Base-by-base conservation (phyloP, 495 filamentous ascomycete species). In the Recurvomyces mirabilis region DNA sequence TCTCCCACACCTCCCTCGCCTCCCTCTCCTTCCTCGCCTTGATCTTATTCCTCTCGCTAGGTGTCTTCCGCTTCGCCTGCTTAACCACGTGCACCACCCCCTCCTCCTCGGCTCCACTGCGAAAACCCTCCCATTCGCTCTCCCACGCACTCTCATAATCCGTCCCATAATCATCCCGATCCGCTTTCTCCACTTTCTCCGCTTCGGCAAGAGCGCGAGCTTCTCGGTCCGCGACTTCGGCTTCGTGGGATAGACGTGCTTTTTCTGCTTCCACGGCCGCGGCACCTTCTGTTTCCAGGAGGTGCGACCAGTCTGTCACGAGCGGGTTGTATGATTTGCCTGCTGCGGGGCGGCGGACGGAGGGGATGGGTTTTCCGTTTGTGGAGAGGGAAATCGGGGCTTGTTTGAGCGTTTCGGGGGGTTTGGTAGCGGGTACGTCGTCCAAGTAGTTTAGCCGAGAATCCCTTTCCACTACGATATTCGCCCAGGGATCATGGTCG, bases 261-360 rank as follows among this genome's bases (percentile, higher is more conserved):
- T 76, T 73, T 62, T 96, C 93, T 2, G 77, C 74, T 44, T 79
- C 79, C 1, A 95, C 73, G 23, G 79, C 89, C 61, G 82, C 81
- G 39, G 77, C 69, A 21, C 85, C 84, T 58, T 87, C 83, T 22
- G 74, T 70, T 15, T 72, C 69, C 30, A 94, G 64, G 4, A 89
- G 73, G 10, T 71, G 68, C 42, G 84, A 77, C 73, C 89, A 98
- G 38, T 94, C 85, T 45, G 76, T 70, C 45, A 89, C 91, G 6
- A 69, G 67, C 0, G 91, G 91, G 55, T 98, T 98, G 61, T 98
- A 98, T 58, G 84, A 93, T 57, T 75, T 81, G 31, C 84, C 87
- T 1, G 77, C 84, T 14, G 75, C 74, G 2, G 91, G 91, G 45
- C 73, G 79, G 46, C 71, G 68, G 5, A 96, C 81, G n/a, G 85